Percentiles rank a stretch among this genome's conserved stretches.
These are phyloP conservation scores for Rhodotorula paludigena DNA, from an alignment of 768 basidiomycete species.

Conservation along the genomic window DNA sequence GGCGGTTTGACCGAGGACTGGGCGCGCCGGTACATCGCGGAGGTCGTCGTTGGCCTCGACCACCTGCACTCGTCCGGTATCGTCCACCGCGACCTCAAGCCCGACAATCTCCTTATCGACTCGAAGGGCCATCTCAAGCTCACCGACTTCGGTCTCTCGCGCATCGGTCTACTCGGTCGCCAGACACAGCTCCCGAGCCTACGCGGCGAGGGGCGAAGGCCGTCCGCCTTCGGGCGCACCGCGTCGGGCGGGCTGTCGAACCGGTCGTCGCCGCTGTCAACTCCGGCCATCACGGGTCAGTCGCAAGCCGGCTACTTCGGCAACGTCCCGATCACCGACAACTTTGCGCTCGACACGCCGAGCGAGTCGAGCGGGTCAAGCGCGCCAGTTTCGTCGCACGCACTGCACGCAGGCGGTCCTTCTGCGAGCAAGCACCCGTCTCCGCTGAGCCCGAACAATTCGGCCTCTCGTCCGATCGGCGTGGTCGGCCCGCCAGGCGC, in stretches of 20 bases:
- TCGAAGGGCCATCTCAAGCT: constrained; percentile 93
- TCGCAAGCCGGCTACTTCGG: constrained; percentile 48
- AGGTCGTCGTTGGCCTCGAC: constrained; percentile 89
- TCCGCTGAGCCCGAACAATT: constrained; percentile 62
- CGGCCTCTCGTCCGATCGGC: background rate
- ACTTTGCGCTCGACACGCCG: constrained; percentile 38
- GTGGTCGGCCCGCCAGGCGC: constrained; percentile 21
- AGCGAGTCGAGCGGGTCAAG: constrained; percentile 81
- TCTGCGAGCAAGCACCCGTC: constrained; percentile 70
- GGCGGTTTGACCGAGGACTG: constrained; percentile 91
- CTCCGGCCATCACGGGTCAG: constrained; percentile 43
- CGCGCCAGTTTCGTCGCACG: constrained; percentile 49
- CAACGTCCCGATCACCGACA: constrained; percentile 34
- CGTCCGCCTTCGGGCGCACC: constrained; percentile 58
- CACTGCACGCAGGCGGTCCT: too few species aligned
- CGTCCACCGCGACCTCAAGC: constrained; percentile 96
- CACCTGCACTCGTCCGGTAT: constrained; percentile 93
- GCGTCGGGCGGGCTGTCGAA: constrained; percentile 32
- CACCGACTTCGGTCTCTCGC: constrained; percentile 93
- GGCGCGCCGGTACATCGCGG: constrained; percentile 93
- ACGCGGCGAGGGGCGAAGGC: constrained; percentile 29
- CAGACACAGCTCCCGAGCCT: constrained; percentile 56
- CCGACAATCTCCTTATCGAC: constrained; percentile 96
- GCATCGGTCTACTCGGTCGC: constrained; percentile 95
- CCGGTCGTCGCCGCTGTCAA: constrained; percentile 45